These are phyloP conservation scores for Ziziphus jujuba DNA, from an alignment of 306 rosid genomes.

Conservation along the genomic window DNA sequence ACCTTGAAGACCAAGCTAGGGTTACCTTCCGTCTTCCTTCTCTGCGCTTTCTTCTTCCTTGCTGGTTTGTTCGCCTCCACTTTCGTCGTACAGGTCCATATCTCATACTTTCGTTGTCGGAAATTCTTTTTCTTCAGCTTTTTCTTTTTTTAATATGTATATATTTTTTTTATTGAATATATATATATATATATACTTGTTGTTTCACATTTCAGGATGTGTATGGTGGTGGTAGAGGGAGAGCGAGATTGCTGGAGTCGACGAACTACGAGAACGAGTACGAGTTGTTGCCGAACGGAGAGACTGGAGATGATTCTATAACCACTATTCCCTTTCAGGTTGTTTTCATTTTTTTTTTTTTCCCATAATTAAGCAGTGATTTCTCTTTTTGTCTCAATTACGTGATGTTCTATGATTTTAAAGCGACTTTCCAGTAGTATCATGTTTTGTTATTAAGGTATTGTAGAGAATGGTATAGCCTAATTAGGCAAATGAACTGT, in stretches of 20 bases:
- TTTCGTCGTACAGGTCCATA: conserved; percentile 45
- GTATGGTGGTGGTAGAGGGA: conserved; percentile 29
- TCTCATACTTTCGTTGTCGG: conserved; percentile 9
- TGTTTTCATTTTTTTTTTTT: background rate
- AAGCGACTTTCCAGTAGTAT: background rate
- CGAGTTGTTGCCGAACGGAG: conserved; percentile 49
- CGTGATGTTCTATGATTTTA: background rate
- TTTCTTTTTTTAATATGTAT: background rate
- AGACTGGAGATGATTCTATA: conserved; percentile 68
- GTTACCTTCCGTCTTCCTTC: conserved; percentile 40
- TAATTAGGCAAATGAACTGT: background rate
- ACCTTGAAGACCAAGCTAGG: conserved; percentile 46
- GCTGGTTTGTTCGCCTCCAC: conserved; percentile 64
- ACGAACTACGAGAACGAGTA: conserved; percentile 30
- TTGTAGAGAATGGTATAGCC: background rate
- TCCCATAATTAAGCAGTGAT: conserved; percentile 8
- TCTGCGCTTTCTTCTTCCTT: conserved; percentile 67
- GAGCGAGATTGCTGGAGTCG: conserved; percentile 51
- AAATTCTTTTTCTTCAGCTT: background rate
- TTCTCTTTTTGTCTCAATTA: background rate
- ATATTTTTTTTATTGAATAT: conserved; percentile 1
- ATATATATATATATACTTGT: background rate
- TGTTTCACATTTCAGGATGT: conserved; percentile 50
- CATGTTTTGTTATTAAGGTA: background rate
- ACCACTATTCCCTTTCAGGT: conserved; percentile 93